Conservation (phyloP, 192 early-diverging fungal species). For the Linnemannia zychae region DNA sequence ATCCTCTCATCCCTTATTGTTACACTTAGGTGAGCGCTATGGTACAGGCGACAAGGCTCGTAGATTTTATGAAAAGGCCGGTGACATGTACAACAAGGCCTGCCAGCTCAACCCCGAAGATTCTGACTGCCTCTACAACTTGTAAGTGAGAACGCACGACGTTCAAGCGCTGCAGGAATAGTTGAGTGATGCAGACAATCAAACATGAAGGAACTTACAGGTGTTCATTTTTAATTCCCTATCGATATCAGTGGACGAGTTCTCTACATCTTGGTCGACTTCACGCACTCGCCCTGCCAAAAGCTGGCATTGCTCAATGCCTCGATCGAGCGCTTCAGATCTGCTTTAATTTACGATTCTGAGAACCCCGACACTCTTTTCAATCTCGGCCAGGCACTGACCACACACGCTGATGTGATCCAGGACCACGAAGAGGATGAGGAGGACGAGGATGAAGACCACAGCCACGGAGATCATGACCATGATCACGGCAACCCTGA, state of each 20-base stretch:
- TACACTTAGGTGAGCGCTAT: slow-evolving; percentile 73
- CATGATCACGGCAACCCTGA: slow-evolving; percentile 62
- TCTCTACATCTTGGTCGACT: slow-evolving; percentile 68
- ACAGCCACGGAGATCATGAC: slow-evolving; percentile 61
- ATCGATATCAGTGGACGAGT: slow-evolving; percentile 64
- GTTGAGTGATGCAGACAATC: neutral
- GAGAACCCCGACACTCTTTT: slow-evolving; percentile 75
- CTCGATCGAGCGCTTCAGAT: slow-evolving; percentile 67
- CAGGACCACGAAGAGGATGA: slow-evolving; percentile 63
- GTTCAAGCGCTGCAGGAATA: neutral
- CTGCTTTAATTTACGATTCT: slow-evolving; percentile 58
- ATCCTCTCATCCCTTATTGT: neutral
- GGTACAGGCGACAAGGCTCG: slow-evolving; percentile 73
- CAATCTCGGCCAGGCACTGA: slow-evolving; percentile 77
- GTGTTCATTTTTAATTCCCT: neutral
- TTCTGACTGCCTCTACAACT: slow-evolving; percentile 77
- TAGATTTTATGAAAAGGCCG: slow-evolving; percentile 75
- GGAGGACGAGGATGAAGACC: slow-evolving; percentile 60
- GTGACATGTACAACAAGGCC: slow-evolving; percentile 75
- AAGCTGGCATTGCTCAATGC: slow-evolving; percentile 62
- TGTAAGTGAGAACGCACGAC: slow-evolving; percentile 52
- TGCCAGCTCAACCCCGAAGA: slow-evolving; percentile 65
- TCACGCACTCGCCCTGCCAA: slow-evolving; percentile 59
- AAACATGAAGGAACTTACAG: neutral
- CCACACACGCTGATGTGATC: slow-evolving; percentile 67